Conservation (phyloP, 331 rosid species). For the Erythrophleum ivorense region DNA sequence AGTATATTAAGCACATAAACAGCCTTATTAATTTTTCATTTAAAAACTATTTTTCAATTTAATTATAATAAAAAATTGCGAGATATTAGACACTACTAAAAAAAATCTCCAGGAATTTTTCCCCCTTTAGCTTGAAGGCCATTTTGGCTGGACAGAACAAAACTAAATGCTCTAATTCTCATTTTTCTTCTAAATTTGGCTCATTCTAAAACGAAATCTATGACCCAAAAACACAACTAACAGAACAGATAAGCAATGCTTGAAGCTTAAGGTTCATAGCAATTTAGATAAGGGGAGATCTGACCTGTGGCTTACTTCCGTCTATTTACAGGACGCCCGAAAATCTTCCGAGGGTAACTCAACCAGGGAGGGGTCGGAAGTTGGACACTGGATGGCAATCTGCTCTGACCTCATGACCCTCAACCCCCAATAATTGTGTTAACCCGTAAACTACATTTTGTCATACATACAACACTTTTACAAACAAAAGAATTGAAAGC, state of each 20-base stretch:
- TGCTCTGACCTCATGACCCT: not conserved
- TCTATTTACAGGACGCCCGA: constrained; percentile 29
- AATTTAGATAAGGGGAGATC: constrained; percentile 9
- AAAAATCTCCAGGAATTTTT: no score
- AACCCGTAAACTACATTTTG: constrained; percentile 10
- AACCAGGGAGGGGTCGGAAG: not conserved
- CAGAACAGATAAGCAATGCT: not conserved
- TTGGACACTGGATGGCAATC: not conserved
- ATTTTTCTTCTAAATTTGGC: not conserved
- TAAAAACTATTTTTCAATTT: no score
- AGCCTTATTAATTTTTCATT: no score
- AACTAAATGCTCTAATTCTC: not conserved
- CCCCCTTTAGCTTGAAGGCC: not conserved
- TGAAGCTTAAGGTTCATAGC: not conserved
- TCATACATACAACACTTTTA: constrained; percentile 41
- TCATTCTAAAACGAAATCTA: not conserved
- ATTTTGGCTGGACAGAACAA: not conserved
- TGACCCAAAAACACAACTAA: not conserved
- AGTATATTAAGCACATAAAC: no score
- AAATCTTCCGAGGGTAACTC: constrained; percentile 3
- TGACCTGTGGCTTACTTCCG: constrained; percentile 29
- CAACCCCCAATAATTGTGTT: not conserved
- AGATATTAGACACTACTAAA: no score
- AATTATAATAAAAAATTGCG: no score
- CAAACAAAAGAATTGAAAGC: constrained; percentile 37